Evolutionary conservation across 805 yeast species (phyloP).

Genomic region (Wickerhamiella dianesei): DNA sequence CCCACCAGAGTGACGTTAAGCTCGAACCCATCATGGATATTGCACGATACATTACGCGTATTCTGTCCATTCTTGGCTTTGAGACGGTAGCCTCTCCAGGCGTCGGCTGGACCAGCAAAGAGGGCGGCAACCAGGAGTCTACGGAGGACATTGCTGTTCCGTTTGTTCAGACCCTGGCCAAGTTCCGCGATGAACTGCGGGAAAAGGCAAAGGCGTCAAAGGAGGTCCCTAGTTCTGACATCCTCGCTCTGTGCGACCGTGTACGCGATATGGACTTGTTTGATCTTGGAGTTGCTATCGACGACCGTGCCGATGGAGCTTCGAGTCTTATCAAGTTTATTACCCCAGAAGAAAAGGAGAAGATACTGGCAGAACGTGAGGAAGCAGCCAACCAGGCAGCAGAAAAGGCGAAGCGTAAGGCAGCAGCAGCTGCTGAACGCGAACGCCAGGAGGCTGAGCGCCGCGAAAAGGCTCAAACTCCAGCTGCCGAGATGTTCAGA

Average conservation of each 20-base stretch:
- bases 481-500: slow-evolving; percentile 60
- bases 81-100: slow-evolving; percentile 35
- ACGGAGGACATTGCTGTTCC: slow-evolving; percentile 66
- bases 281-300: slow-evolving; percentile 67
- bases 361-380: slow-evolving; percentile 41
- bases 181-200: slow-evolving; percentile 74
- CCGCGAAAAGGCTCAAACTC: slow-evolving; percentile 56
- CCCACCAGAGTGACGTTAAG: slow-evolving; percentile 32
- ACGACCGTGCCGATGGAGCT: slow-evolving; percentile 68
- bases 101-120: slow-evolving; percentile 59
- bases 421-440: slow-evolving; percentile 21
- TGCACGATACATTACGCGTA: slow-evolving; percentile 57
- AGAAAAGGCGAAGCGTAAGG: slow-evolving; percentile 45
- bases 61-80: slow-evolving; percentile 64
- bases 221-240: slow-evolving; percentile 31
- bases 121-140: slow-evolving; percentile 24
- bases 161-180: slow-evolving; percentile 60
- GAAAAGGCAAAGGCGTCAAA: slow-evolving; percentile 45
- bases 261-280: slow-evolving; percentile 61
- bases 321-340: slow-evolving; percentile 78
- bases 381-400: slow-evolving; percentile 42
- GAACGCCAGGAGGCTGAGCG: slow-evolving; percentile 38
- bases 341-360: slow-evolving; percentile 52
- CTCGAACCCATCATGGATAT: slow-evolving; percentile 54
- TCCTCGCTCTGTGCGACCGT: slow-evolving; percentile 59